Evolutionary conservation across 345 rosid genomes (phyloP).

Genomic region (Cardamine occulta): DNA sequence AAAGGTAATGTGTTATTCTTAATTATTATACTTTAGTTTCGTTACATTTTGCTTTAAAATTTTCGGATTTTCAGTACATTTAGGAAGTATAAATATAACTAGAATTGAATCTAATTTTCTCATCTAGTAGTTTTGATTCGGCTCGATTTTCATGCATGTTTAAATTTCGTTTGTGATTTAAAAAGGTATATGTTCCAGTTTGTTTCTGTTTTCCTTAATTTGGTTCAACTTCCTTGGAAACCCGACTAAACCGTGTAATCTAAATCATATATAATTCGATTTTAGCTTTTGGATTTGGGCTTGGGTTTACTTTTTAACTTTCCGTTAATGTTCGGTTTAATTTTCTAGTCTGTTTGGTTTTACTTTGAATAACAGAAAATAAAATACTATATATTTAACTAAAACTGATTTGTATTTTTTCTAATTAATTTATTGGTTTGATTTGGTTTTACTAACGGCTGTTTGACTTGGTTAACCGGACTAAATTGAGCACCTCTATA

Average conservation of each 20-base stretch:
- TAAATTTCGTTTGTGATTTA: not conserved
- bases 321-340: not conserved
- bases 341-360: not conserved
- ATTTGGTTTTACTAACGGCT: not conserved
- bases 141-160: not conserved
- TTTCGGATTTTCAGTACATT: not conserved
- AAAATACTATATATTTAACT: not conserved
- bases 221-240: not conserved
- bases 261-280: not conserved
- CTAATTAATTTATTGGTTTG: not conserved
- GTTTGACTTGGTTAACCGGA: not conserved
- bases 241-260: not conserved
- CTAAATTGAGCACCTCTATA: not conserved
- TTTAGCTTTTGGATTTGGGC: not conserved
- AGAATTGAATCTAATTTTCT: too few relatives aligned
- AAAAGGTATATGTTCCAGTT: not conserved
- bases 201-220: not conserved
- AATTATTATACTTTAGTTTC: not conserved
- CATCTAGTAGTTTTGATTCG: too few relatives aligned
- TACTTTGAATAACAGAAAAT: not conserved
- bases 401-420: not conserved
- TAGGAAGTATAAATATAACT: not conserved
- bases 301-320: not conserved
- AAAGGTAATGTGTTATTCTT: conserved; percentile 50
- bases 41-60: too few relatives aligned